Base-by-base conservation (phyloP, 768 basidiomycete genomes). In the Sarcodon sp. region DNA sequence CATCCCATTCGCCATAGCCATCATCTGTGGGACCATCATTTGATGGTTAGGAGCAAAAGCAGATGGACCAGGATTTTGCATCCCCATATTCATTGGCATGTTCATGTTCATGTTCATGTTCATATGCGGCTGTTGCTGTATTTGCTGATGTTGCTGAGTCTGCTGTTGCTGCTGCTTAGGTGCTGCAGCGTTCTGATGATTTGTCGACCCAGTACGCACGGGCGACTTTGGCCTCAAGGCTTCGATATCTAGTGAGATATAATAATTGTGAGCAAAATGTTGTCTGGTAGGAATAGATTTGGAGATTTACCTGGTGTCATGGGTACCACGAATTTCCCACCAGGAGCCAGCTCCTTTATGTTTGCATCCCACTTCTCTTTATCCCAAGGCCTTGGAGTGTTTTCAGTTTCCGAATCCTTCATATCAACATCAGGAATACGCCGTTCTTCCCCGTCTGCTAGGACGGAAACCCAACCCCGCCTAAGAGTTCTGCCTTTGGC, bases 381-480 rank as follows among this genome's bases (percentile, higher is more conserved):
- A 13, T 73, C 70, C 83, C 82, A 87, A 11, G 64, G 68, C 15
- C 65, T 67, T 4, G 72, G 73, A 7, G 48, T 35, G 31, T 37
- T 15, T n/a, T 58, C 47, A 50, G 57, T 61, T 34, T 61, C 55
- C 1, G 55, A 59, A 32, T 62, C 63, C 16, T 62, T 61, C 3
- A 48, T 47, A 48, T 53, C 55, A 51, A 62, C 61, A 13, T 61
- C 59, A 45, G 70, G 69, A 36, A 80, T 61, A 45, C 67, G 69
- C 16, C 70, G 68, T 50, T 82, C 74, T 55, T 82, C 79, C 4
- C 75, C 79, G 3, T 80, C 78, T 1, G 72, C 73, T 41, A 86
- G 70, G 9, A 83, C 79, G n/a, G 89, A 87, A 9, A 96, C 82
- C 96, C 96, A 99, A 6, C 94, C 94, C 9, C 80, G 76, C 0